Conservation (phyloP, 345 rosid species). For the Ailanthus altissimus region DNA sequence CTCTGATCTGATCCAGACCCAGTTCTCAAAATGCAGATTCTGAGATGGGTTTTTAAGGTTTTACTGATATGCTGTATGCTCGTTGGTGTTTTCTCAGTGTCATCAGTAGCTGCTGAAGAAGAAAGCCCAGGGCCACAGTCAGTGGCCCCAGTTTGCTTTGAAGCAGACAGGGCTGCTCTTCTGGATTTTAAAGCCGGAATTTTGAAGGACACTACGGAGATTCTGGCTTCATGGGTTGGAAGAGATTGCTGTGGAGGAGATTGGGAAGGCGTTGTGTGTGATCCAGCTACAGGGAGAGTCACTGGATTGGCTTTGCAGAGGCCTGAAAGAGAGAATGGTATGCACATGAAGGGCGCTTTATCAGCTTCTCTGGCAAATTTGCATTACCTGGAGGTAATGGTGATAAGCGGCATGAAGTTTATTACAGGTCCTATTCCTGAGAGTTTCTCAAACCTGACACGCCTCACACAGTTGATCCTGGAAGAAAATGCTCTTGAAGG, state of each 20-base stretch:
- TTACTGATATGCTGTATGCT: constrained; percentile 39
- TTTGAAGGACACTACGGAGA: constrained; percentile 62
- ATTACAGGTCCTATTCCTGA: constrained; percentile 79
- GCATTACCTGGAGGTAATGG: constrained; percentile 58
- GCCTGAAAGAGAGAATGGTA: constrained; percentile 41
- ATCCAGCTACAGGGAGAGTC: constrained; percentile 69
- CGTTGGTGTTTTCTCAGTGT: constrained; percentile 29
- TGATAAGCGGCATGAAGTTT: constrained; percentile 66
- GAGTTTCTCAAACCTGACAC: constrained; percentile 47
- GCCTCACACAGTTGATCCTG: constrained; percentile 57
- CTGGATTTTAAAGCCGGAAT: constrained; percentile 76
- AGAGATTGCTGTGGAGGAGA: constrained; percentile 77
- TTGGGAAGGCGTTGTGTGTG: constrained; percentile 91
- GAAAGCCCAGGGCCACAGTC: neutral
- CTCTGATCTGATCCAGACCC: constrained; percentile 47
- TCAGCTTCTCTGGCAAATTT: constrained; percentile 66
- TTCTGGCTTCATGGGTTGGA: constrained; percentile 73
- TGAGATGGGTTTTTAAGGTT: constrained; percentile 53
- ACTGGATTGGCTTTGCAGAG: constrained; percentile 52
- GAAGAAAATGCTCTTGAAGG: constrained; percentile 82
- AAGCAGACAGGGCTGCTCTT: constrained; percentile 69
- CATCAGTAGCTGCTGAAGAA: constrained; percentile 25
- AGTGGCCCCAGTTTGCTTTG: constrained; percentile 47
- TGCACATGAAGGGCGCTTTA: constrained; percentile 79
- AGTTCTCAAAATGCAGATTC: constrained; percentile 65